Percentiles rank a stretch among this genome's conserved stretches.
Evolutionary conservation across 148 eudicot species (phyloP).

Genomic region (Bassia scoparia): DNA sequence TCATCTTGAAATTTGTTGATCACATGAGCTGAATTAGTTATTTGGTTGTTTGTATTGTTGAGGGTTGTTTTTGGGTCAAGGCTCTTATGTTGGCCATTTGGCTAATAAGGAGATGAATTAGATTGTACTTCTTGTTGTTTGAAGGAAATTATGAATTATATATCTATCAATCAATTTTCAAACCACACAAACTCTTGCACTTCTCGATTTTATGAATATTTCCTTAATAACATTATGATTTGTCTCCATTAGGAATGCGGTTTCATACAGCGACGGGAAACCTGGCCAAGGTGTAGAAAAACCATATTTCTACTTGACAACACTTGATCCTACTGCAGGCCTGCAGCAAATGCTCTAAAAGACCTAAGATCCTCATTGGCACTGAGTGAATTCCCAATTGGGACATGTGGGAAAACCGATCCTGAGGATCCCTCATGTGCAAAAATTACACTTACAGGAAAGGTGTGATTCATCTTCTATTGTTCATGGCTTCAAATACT

Average conservation of each 20-base stretch:
- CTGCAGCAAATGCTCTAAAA: constrained; percentile 66
- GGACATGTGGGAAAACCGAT: constrained; percentile 77
- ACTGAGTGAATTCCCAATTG: constrained; percentile 64
- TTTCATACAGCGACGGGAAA: constrained; percentile 78
- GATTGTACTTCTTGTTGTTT: not conserved
- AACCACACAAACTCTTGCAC: not conserved
- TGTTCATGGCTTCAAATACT: not conserved
- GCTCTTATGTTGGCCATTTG: not conserved
- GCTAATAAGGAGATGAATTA: not conserved
- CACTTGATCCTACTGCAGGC: constrained; percentile 91
- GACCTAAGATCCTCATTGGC: constrained; percentile 77
- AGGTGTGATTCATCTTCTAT: constrained; percentile 40
- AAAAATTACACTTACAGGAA: constrained; percentile 83
- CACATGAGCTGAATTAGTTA: too few species aligned
- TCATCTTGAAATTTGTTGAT: too few species aligned
- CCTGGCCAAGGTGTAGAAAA: constrained; percentile 64
- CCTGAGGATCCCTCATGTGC: constrained; percentile 89
- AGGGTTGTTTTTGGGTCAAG: not conserved
- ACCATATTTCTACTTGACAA: constrained; percentile 83
- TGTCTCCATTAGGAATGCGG: constrained; percentile 66
- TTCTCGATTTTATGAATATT: not conserved
- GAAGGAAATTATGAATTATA: not conserved
- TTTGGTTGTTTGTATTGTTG: not conserved
- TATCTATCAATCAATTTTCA: not conserved
- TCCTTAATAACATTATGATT: not conserved